Percentiles rank a stretch among this genome's conserved stretches.
Evolutionary conservation across 2,329 filamentous ascomycete genomes (phyloP).

Genomic region (Penicillium sp.): DNA sequence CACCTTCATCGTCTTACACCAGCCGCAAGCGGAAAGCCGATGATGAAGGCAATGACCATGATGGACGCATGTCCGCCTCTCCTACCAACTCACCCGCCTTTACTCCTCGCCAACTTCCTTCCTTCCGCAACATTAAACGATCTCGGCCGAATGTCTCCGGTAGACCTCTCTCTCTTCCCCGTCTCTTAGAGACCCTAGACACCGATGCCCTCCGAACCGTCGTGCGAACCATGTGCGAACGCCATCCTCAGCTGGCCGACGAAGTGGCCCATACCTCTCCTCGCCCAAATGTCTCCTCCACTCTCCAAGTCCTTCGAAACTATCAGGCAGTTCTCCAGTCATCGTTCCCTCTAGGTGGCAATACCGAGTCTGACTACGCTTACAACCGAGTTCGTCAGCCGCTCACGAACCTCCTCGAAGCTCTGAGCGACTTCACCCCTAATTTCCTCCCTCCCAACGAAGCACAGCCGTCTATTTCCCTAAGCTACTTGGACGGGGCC

Average conservation of each 20-base stretch:
- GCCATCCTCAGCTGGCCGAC: constrained; percentile 80
- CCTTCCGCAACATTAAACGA: constrained; percentile 70
- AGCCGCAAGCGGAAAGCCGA: constrained; percentile 87
- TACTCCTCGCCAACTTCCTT: constrained; percentile 67
- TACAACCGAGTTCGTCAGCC: constrained; percentile 90
- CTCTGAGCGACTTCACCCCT: constrained; percentile 89
- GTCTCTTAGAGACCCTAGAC: constrained; percentile 93
- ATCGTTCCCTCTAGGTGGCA: constrained; percentile 83
- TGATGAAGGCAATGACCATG: constrained; percentile 63
- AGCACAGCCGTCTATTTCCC: constrained; percentile 76
- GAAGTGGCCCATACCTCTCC: constrained; percentile 85
- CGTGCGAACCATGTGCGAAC: constrained; percentile 88
- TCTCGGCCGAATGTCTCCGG: constrained; percentile 71
- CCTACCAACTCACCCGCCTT: constrained; percentile 80
- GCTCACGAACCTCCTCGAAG: constrained; percentile 79
- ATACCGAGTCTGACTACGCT: constrained; percentile 85
- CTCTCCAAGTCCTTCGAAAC: constrained; percentile 76
- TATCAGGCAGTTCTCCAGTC: constrained; percentile 80
- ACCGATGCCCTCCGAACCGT: constrained; percentile 81
- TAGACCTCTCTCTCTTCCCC: constrained; percentile 67
- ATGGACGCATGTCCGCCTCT: constrained; percentile 90
- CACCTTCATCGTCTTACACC: constrained; percentile 44
- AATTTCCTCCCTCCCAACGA: constrained; percentile 95
- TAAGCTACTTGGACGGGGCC: constrained; percentile 85
- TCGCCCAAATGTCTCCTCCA: constrained; percentile 80